phyloP scores from a whole-genome alignment of 1,139 yeast genomes.

The Zygoascus meyerae region DNA sequence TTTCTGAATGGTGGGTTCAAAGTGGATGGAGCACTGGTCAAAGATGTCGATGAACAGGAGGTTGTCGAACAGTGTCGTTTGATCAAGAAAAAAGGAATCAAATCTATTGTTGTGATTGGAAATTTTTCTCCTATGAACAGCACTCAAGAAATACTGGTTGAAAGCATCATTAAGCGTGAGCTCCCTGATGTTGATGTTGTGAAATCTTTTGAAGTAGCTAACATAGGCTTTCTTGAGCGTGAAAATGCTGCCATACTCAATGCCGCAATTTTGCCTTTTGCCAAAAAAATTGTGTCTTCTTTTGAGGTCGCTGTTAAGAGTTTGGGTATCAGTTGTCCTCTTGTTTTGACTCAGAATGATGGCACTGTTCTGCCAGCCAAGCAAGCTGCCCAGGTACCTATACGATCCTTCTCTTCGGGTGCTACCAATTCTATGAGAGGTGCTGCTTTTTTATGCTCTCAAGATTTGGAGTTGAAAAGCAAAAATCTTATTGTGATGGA shows the following conservation, averaged over 20 bases:
- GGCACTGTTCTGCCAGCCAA: slow-evolving; percentile 38
- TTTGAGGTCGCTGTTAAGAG: slow-evolving; percentile 34
- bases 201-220: slow-evolving; percentile 36
- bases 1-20: slow-evolving; percentile 37
- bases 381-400: slow-evolving; percentile 37
- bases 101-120: slow-evolving; percentile 36
- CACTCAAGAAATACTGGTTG: slow-evolving; percentile 35
- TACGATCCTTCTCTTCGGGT: slow-evolving; percentile 42
- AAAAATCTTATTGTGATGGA: slow-evolving; percentile 36
- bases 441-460: slow-evolving; percentile 38
- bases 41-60: slow-evolving; percentile 32
- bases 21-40: slow-evolving; percentile 37
- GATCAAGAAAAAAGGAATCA: slow-evolving; percentile 32
- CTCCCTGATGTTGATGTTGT: slow-evolving; percentile 36
- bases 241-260: slow-evolving; percentile 42
- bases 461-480: slow-evolving; percentile 28
- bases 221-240: slow-evolving; percentile 40
- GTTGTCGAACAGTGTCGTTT: slow-evolving; percentile 30
- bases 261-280: slow-evolving; percentile 40
- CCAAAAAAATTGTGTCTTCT: slow-evolving; percentile 34
- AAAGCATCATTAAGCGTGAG: slow-evolving; percentile 28
- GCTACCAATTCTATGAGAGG: slow-evolving; percentile 46
- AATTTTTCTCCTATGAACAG: slow-evolving; percentile 37
- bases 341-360: slow-evolving; percentile 41
- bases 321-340: slow-evolving; percentile 35